These are phyloP conservation scores for Penicillium maclennaniae DNA, from an alignment of 495 filamentous ascomycete species.

Conservation along the genomic window DNA sequence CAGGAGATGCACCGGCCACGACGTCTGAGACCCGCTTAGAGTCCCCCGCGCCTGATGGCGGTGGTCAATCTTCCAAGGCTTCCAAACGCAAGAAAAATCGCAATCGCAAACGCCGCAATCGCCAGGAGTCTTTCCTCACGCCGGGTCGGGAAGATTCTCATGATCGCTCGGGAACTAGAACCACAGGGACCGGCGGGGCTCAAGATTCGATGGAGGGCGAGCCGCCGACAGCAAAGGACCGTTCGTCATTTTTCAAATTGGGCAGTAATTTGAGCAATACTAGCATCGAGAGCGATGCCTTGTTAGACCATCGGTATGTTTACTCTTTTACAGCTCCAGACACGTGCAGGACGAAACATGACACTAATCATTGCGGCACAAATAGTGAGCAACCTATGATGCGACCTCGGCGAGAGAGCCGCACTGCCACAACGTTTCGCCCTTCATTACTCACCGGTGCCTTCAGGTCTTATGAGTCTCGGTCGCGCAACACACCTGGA, in stretches of 20 bases:
- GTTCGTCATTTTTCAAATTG: slow-evolving; percentile 56
- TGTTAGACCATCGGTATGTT: slow-evolving; percentile 74
- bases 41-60: slow-evolving; percentile 23
- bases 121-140: slow-evolving; percentile 37
- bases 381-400: slow-evolving; percentile 66
- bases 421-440: slow-evolving; percentile 46
- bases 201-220: slow-evolving; percentile 28
- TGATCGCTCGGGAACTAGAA: slow-evolving; percentile 13
- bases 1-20: slow-evolving; percentile 12
- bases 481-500: slow-evolving; percentile 30
- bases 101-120: slow-evolving; percentile 40
- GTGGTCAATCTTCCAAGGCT: slow-evolving; percentile 25
- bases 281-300: slow-evolving; percentile 74
- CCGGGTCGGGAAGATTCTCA: slow-evolving; percentile 25
- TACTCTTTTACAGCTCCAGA: neutral
- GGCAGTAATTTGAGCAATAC: slow-evolving; percentile 65
- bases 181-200: slow-evolving; percentile 22
- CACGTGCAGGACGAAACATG: neutral
- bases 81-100: slow-evolving; percentile 40
- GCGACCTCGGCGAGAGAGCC: slow-evolving; percentile 63
- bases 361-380: neutral
- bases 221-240: slow-evolving; percentile 25
- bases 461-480: slow-evolving; percentile 21
- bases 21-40: slow-evolving; percentile 22
- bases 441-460: slow-evolving; percentile 30